Evolutionary conservation across 495 filamentous ascomycete genomes (phyloP).

Genomic region (Xylaria telfairii): DNA sequence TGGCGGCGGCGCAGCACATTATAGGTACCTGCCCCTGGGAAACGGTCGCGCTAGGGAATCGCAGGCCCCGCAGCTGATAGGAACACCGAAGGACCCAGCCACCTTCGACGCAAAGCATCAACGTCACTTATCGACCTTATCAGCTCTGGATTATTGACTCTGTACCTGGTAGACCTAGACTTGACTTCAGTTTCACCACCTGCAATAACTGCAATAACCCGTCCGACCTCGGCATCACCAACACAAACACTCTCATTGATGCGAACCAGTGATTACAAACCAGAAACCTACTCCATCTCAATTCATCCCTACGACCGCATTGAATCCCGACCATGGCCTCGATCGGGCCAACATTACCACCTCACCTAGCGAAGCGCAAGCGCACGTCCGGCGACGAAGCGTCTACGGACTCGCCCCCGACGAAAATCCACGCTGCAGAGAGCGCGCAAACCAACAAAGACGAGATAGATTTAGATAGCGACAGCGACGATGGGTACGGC

Average conservation of each 20-base stretch:
- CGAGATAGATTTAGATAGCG: conserved; percentile 42
- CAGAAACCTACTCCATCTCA: not conserved
- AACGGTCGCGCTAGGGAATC: not conserved
- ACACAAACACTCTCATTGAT: too few species aligned
- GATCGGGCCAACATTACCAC: conserved; percentile 58
- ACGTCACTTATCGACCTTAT: conserved; percentile 17
- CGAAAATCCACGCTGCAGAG: conserved; percentile 42
- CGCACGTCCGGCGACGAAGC: conserved; percentile 53
- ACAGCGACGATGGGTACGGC: conserved; percentile 46
- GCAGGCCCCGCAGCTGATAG: conserved; percentile 7
- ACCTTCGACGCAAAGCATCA: not conserved
- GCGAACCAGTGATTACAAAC: not conserved
- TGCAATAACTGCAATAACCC: too few species aligned
- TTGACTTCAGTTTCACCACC: not conserved
- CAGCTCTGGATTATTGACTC: not conserved
- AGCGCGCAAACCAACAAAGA: conserved; percentile 43
- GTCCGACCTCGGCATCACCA: not conserved
- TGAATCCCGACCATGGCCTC: conserved; percentile 48
- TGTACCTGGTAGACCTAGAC: not conserved
- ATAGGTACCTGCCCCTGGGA: not conserved
- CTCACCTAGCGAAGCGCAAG: conserved; percentile 60
- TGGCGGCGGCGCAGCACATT: too few species aligned
- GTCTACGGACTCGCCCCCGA: conserved; percentile 35
- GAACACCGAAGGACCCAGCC: not conserved
- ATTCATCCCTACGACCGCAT: not conserved